These are phyloP conservation scores for Trichosporon sp. DNA, from an alignment of 1,284 basidiomycete genomes.

Conservation along the genomic window DNA sequence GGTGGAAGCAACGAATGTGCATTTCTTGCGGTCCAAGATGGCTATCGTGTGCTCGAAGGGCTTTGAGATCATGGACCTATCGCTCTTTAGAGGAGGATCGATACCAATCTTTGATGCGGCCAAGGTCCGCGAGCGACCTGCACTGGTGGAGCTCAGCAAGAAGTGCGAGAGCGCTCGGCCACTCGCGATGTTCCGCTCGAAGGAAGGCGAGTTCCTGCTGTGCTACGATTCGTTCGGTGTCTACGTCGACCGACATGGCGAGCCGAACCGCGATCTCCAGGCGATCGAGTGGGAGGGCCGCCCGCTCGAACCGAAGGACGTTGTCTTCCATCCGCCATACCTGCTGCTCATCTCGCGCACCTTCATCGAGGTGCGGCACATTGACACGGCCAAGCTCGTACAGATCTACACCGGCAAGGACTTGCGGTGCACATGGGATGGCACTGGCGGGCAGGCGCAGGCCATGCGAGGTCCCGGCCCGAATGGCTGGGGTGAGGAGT, in stretches of 20 bases:
- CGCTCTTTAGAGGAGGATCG: slow-evolving; percentile 78
- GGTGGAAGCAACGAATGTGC: slow-evolving; percentile 77
- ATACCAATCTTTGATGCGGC: slow-evolving; percentile 62
- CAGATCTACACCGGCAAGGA: slow-evolving; percentile 83
- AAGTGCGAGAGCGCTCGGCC: slow-evolving; percentile 72
- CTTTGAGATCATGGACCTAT: slow-evolving; percentile 95
- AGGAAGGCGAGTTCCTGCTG: slow-evolving; percentile 82
- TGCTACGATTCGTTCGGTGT: slow-evolving; percentile 92
- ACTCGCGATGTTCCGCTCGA: slow-evolving; percentile 84
- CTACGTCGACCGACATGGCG: slow-evolving; percentile 58
- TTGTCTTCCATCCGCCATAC: slow-evolving; percentile 82
- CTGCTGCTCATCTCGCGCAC: slow-evolving; percentile 83
- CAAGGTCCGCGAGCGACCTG: slow-evolving; percentile 61
- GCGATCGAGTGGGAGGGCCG: slow-evolving; percentile 90
- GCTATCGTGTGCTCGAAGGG: slow-evolving; percentile 86
- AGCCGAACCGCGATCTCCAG: slow-evolving; percentile 62
- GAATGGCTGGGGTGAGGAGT: slow-evolving; percentile 46
- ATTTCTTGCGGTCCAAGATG: slow-evolving; percentile 85
- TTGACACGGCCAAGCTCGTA: slow-evolving; percentile 72
- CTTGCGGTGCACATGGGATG: slow-evolving; percentile 78
- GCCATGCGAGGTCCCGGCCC: slow-evolving; percentile 34
- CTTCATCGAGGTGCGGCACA: slow-evolving; percentile 88
- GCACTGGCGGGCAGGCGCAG: slow-evolving; percentile 36
- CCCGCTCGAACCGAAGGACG: slow-evolving; percentile 62
- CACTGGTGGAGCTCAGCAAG: slow-evolving; percentile 65